A percentile compares a stretch with the other conserved stretches of the same genome.
phyloP scores from a whole-genome alignment of 2,329 filamentous ascomycete species.

The Alternaria tenuissima region DNA sequence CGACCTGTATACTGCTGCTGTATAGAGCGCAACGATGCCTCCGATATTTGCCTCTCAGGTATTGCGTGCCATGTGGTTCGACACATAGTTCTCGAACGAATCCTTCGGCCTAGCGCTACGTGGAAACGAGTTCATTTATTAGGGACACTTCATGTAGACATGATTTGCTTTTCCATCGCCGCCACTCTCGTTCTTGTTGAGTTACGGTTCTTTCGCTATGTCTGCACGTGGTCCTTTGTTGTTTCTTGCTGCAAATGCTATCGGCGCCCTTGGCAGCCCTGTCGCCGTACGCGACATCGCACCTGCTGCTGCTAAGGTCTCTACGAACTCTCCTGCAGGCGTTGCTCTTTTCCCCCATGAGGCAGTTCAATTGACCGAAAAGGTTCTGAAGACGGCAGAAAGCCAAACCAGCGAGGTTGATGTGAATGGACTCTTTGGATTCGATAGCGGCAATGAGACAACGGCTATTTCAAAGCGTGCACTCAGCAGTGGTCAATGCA shows the following conservation, averaged over 20 bases:
- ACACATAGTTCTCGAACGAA: not conserved
- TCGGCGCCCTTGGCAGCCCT: slow-evolving; percentile 11
- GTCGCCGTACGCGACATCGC: slow-evolving; percentile 11
- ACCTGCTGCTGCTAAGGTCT: slow-evolving; percentile 20
- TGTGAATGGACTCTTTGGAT: slow-evolving; percentile 43
- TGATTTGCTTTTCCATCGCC: not conserved
- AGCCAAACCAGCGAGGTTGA: slow-evolving; percentile 9
- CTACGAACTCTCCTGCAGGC: slow-evolving; percentile 16
- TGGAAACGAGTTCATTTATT: not conserved
- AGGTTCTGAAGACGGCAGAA: slow-evolving; percentile 4
- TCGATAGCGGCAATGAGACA: slow-evolving; percentile 8
- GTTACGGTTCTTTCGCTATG: slow-evolving; percentile 2
- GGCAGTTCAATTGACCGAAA: slow-evolving; percentile 26
- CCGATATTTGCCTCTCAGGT: not conserved
- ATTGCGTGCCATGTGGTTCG: not conserved
- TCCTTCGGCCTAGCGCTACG: not conserved
- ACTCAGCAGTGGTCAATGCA: slow-evolving; percentile 22
- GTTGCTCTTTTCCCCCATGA: slow-evolving; percentile 19
- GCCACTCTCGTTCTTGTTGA: not conserved
- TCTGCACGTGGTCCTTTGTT: slow-evolving; percentile 1
- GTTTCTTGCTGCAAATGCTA: slow-evolving; percentile 7
- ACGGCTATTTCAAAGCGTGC: not conserved
- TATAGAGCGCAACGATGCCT: not conserved
- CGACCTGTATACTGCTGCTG: not conserved
- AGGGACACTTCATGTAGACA: not conserved